Evolutionary conservation across 2,329 filamentous ascomycete species (phyloP).

Genomic region (Arthrinium phaeospermum): DNA sequence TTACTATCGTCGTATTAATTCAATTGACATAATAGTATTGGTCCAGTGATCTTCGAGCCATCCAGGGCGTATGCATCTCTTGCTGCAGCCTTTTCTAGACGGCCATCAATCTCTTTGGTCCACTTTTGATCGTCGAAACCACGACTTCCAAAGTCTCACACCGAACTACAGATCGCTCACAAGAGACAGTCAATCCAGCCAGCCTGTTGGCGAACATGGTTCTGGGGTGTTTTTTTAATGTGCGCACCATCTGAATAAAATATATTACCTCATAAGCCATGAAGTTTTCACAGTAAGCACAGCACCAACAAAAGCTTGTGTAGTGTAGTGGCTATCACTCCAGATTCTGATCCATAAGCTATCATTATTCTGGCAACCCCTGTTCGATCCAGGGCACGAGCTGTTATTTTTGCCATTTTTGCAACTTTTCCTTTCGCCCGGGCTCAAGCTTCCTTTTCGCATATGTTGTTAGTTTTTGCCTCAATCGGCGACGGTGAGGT

Average conservation of each 20-base stretch:
- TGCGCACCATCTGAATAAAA: not conserved
- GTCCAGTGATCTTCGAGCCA: not conserved
- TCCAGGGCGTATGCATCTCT: not conserved
- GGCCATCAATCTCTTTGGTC: not conserved
- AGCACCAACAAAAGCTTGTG: too few relatives aligned
- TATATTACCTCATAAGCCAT: too few relatives aligned
- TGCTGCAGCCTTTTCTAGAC: not conserved
- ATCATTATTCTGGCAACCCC: constrained; percentile 6
- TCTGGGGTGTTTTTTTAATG: too few relatives aligned
- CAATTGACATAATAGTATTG: too few relatives aligned
- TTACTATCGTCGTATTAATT: not conserved
- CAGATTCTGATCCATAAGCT: constrained; percentile 9
- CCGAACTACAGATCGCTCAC: too few relatives aligned
- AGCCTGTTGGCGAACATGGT: too few relatives aligned
- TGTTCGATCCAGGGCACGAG: constrained; percentile 16
- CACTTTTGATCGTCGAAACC: not conserved
- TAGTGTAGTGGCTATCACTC: constrained; percentile 16
- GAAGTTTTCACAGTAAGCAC: too few relatives aligned
- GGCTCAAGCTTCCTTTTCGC: not conserved
- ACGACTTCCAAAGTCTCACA: not conserved
- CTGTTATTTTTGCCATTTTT: not conserved
- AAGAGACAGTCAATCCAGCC: too few relatives aligned
- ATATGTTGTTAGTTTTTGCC: too few relatives aligned
- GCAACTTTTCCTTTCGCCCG: not conserved
- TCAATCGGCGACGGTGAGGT: too few relatives aligned